Evolutionary conservation across 192 early-diverging fungal species (phyloP), one percentile per base, ranked within the genome.

Genomic region (Umbelopsis isabellina): DNA sequence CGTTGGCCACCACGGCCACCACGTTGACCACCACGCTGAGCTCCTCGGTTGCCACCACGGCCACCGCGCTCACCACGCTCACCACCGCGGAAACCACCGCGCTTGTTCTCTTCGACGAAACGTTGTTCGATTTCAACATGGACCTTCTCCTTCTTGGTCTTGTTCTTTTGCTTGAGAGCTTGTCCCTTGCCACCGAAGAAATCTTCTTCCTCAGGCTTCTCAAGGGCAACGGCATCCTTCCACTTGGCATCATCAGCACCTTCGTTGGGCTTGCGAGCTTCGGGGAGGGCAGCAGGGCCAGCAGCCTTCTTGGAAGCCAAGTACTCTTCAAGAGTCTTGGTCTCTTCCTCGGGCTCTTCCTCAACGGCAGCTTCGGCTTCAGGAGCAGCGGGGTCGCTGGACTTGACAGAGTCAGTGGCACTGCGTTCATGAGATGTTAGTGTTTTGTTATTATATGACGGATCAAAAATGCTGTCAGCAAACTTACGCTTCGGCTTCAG

Each of bases 251-350:
- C 87, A 72, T 96, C 95, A 33, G 87, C 86, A 51, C 90, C 95
- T 75, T 96, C 93, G 83, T 97, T 97, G 76, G 95, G 88, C 79
- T 91, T 88, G 74, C 97, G 90, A 46, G 88, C 78, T 23, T 82
- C 75, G 12, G 85, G 87, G 49, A 86, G 84, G 65, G 84, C 73
- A 66, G 84, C 73, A 44, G 88, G 82, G 61, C 88, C 80, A 23
- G 78, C 72, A 80, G 90, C 92, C 70, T 79, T 75, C 82, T 84
- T 84, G 75, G 91, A 91, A 47, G 91, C 89, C 45, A 91, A 75
- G 86, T 90, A 98, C 68, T 98, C 90, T 41, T 95, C 93, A 65
- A 95, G 85, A 71, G 95, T 93, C 86, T 93, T 93, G 79, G 90
- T 85, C 16, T 78, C 78, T 61, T 91, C 93, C 78, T 96, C 97